A percentile compares a stretch with the other conserved stretches of the same genome.
phyloP scores from a whole-genome alignment of 2,329 filamentous ascomycete genomes.

The Sclerotinia nivalis region DNA sequence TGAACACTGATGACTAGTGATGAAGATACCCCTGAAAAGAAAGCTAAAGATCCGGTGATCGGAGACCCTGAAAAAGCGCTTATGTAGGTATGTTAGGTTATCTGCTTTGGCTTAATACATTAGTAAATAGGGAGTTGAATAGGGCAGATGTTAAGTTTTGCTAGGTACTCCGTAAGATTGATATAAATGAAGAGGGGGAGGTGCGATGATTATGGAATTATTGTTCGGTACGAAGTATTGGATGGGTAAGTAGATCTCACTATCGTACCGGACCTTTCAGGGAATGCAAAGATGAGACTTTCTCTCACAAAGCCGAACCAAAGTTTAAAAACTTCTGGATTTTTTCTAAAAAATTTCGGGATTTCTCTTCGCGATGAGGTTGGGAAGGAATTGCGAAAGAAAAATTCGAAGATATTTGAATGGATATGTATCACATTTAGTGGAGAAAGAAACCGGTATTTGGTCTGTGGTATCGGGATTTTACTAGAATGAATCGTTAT shows the following conservation, averaged over 20 bases:
- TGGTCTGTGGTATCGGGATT: slow-evolving; percentile 8
- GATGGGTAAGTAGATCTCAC: not conserved
- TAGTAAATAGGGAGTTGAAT: not conserved
- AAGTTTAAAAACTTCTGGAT: not conserved
- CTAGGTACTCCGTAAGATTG: not conserved
- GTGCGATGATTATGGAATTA: not conserved
- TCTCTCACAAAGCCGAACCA: slow-evolving; percentile 3
- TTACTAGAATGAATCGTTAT: not conserved
- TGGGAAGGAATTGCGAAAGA: not conserved
- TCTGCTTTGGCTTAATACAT: not conserved
- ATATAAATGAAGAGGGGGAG: not conserved
- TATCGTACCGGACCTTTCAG: not conserved
- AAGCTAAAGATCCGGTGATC: not conserved
- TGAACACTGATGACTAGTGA: not conserved
- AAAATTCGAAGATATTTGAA: not conserved
- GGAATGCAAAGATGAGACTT: not conserved
- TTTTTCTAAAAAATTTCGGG: too few species aligned
- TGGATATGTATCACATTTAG: slow-evolving; percentile 8
- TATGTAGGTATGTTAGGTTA: not conserved
- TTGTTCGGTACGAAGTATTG: not conserved
- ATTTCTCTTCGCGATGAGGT: not conserved
- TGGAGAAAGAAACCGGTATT: slow-evolving; percentile 5
- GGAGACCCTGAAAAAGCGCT: not conserved
- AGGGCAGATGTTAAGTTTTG: slow-evolving; percentile 3
- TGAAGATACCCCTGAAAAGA: slow-evolving; percentile 8